Evolutionary conservation across 2,329 filamentous ascomycete genomes (phyloP), one percentile per base, ranked within the genome.

Genomic region (Ophiostoma pallidulum): DNA sequence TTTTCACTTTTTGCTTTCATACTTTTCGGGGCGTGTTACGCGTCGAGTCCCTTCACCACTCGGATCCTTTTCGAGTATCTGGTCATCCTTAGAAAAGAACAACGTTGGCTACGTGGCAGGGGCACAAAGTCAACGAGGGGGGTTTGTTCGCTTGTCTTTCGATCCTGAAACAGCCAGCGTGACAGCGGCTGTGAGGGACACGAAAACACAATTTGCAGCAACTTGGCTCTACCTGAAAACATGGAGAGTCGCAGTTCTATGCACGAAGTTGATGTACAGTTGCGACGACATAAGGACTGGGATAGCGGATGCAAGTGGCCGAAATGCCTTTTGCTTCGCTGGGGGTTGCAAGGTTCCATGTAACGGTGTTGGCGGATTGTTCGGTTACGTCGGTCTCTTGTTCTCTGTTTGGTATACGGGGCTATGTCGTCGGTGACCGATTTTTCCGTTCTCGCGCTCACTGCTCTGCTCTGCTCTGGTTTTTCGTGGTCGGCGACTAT

Each of bases 381-480:
- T 18, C 45, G 31, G 32, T 32, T n/a, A n/a, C n/a, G n/a, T n/a
- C n/a, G n/a, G 24, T 32, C 40, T 35, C 19, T 40, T 20, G 13
- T 28, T 6, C 24, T 28, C n/a, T 24, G 36, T 13, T 13, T 19
- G 36, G 19, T 38, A 12, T 24, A 24, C 20, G 18, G n/a, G 14
- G 31, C 18, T 10, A n/a, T n/a, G n/a, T n/a, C 6, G 24, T 5
- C 24, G 10, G 26, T 40, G 35, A 14, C 10, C 22, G 41, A 41
- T 19, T 41, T 48, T n/a, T n/a, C 3, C 18, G 8, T 4, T 26
- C n/a, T 40, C 51, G 48, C 49, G 60, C 62, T 64, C 61, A 60
- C 60, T 54, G 52, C 64, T 62, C 53, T 62, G 64, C 64, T 64
- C 56, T 62, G 63, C 62, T 64, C 56, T 37, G 43, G 24, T 46